Base-by-base conservation (phyloP, 1,284 basidiomycete species). In the Moesziomyces globuligerus region DNA sequence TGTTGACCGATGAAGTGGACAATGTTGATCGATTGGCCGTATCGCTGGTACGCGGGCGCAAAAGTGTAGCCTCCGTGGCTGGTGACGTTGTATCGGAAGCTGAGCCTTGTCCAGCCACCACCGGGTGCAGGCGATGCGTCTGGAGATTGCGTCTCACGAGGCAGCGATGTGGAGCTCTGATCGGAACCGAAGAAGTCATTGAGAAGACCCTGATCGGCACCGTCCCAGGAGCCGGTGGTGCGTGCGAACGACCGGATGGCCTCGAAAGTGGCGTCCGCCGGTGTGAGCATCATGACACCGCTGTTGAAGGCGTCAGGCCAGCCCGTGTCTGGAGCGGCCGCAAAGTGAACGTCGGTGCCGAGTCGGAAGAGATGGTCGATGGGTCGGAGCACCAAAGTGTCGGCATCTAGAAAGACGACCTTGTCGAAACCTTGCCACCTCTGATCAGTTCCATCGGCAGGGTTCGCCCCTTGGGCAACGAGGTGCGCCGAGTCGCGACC, bases 261-360 rank as follows among this genome's bases (percentile, higher is more conserved):
- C 2, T 87, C 85, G 82, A 96, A 98, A 74, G 93, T 93, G 50
- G 89, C 87, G 70, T 90, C 86, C 2, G 89, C 89, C 0, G 95
- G 95, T 38, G 87, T 87, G 43, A 94, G 84, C 53, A 97, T 92
- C 85, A 98, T 88, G 43, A 98, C 89, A 38, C 95, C 95, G 23
- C 94, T 95, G 83, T 98, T 98, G 86, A 98, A 98, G 61, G 95
- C 94, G 83, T 98, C 95, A 37, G 95, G 95, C 95, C 95, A 98
- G 72, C 95, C 95, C 26, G 93, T 91, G 83, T 98, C 95, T 6
- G 95, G 93, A 17, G 89, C 91, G 10, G 95, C 95, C 39, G 94
- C 90, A 72, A 87, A 83, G 34, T 51, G 55, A 7, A 71, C 51
- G 25, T n/a, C 74, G n/a, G 29, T 25, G 1, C 26, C 32, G 1